Percentiles rank a stretch among this genome's conserved stretches.
Evolutionary conservation across 306 rosid species (phyloP).

Genomic region (Medicago truncatula): MtrunA17r5.0-ANR NC_053045.1:4573501-4574000

Average conservation of each 20-base stretch:
- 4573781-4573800: slow-evolving; percentile 76
- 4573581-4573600: slow-evolving; percentile 93
- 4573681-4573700: slow-evolving; percentile 59
- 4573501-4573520: slow-evolving; percentile 91
- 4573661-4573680: slow-evolving; percentile 92
- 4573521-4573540: slow-evolving; percentile 78
- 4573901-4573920: slow-evolving; percentile 23
- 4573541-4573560: slow-evolving; percentile 89
- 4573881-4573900: slow-evolving; percentile 8
- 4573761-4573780: slow-evolving; percentile 25
- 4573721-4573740: slow-evolving; percentile 3
- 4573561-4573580: slow-evolving; percentile 91
- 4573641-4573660: slow-evolving; percentile 82
- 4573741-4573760: slow-evolving; percentile 12
- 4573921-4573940: slow-evolving; percentile 2
- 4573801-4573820: slow-evolving; percentile 96
- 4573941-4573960: not conserved
- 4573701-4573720: not conserved
- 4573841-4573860: slow-evolving; percentile 93
- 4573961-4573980: slow-evolving; percentile 8
- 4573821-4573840: slow-evolving; percentile 93
- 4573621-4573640: slow-evolving; percentile 72
- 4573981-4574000: slow-evolving; percentile 7
- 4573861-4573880: slow-evolving; percentile 72
- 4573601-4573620: slow-evolving; percentile 93